Evolutionary conservation across 805 yeast species (phyloP), one percentile per base, ranked within the genome.

Genomic region (Pichia nakasei): DNA sequence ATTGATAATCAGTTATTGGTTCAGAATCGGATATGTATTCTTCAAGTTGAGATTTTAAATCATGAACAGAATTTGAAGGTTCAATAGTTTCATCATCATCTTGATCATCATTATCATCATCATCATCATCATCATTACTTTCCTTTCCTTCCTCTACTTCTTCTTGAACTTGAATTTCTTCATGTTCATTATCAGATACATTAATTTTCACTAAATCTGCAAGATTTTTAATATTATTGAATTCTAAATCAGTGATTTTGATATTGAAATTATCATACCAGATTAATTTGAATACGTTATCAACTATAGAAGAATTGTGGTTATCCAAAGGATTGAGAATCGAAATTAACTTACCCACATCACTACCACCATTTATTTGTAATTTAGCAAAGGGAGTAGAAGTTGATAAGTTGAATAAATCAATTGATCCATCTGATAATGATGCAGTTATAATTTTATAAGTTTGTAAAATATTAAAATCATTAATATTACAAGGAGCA

Each of bases 191-290:
- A 20, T 38, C 50, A 13, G 36, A 46, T 29, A 60, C 48, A 21
- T 39, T 40, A 20, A 55, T 52, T 19, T 42, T 35, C 11, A 52
- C 45, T 27, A 48, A 52, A 11, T 57, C 58, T n/a, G 48, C 43
- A 34, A 51, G 22, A 8, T 50, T 53, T 55, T 58, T 46, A 47
- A 61, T 21, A 52, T 60, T 48, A 57, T 65, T 59, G 57, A 42
- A 47, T 57, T 40, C 65, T 68, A 51, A 68, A 37, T 53, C 54
- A 4, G 57, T 52, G 20, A 54, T 48, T 27, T 53, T 48, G 22
- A 58, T 44, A 9, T 54, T 51, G 37, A 45, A 54, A 3, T 57
- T 56, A 43, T 59, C 61, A 41, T 49, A 57, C 59, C 60, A 60
- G 18, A 55, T 53, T 19, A 54, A 63, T 18, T 43, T 50, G 21